Conservation (phyloP, 225 moss, liverwort and hornwort species). For the Thuidium tamariscinum region DNA sequence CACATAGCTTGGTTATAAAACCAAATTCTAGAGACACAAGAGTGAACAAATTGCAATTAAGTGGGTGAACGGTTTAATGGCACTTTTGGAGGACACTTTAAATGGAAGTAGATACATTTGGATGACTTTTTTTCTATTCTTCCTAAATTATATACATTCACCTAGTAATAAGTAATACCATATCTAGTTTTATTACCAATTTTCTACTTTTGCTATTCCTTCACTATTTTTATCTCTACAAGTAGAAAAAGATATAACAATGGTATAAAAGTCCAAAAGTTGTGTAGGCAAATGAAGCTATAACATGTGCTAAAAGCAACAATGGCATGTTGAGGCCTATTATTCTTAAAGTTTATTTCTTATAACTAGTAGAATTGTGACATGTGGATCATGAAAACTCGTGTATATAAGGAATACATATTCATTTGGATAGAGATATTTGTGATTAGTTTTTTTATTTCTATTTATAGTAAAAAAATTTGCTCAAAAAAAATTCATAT, state of each 20-base stretch:
- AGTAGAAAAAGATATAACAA: accelerated
- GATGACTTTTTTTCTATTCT: background rate
- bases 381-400: background rate
- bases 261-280: too few relatives aligned
- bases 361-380: background rate
- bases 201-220: background rate
- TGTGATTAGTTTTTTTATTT: too few relatives aligned
- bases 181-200: too few relatives aligned
- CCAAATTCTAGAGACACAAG: background rate
- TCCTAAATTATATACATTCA: background rate
- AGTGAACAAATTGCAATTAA: background rate
- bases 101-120: background rate
- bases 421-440: too few relatives aligned
- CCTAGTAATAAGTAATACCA: background rate
- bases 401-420: background rate
- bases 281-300: background rate
- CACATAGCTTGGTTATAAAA: background rate
- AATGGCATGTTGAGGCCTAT: background rate
- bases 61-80: background rate
- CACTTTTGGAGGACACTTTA: background rate
- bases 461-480: too few relatives aligned
- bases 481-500: too few relatives aligned
- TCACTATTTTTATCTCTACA: background rate
- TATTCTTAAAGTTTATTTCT: background rate
- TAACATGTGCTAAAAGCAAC: background rate